A percentile compares a stretch with the other conserved stretches of the same genome.
Evolutionary conservation across 495 filamentous ascomycete genomes (phyloP).

Genomic region (Pyrenula aspistea): DNA sequence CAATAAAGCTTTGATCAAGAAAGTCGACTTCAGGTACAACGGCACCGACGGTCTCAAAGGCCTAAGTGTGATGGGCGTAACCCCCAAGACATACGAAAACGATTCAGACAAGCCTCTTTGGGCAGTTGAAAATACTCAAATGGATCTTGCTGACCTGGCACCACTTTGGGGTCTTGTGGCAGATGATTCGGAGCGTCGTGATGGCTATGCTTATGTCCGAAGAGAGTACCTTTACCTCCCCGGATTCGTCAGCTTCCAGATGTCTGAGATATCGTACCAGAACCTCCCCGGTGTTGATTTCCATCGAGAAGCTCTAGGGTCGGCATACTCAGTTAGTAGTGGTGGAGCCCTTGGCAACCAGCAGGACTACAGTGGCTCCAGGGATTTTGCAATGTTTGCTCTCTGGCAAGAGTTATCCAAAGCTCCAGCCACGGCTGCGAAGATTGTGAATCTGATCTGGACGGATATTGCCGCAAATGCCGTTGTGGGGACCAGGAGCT

Average conservation of each 20-base stretch:
- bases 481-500: constrained; percentile 21
- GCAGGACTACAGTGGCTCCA: constrained; percentile 18
- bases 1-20: constrained; percentile 28
- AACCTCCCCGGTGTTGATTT: constrained; percentile 11
- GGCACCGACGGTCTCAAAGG: constrained; percentile 13
- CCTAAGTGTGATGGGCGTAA: constrained; percentile 6
- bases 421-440: constrained; percentile 3
- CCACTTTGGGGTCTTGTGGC: constrained; percentile 25
- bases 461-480: constrained; percentile 25
- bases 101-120: constrained; percentile 2
- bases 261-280: background rate
- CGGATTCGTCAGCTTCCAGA: constrained; percentile 3
- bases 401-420: constrained; percentile 20
- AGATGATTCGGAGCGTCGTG: constrained; percentile 10
- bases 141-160: constrained; percentile 8
- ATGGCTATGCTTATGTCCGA: constrained; percentile 16
- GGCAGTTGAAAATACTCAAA: constrained; percentile 15
- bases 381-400: constrained; percentile 17
- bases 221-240: constrained; percentile 15
- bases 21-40: constrained; percentile 21
- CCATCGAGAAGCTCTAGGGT: constrained; percentile 4
- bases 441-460: constrained; percentile 29
- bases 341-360: background rate
- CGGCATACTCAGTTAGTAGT: constrained; percentile 4
- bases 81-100: constrained; percentile 4